Percentiles rank a stretch among this genome's conserved stretches.
These are phyloP conservation scores for Cylindrodendrum hubeiense DNA, from an alignment of 2,329 filamentous ascomycete species.

Conservation along the genomic window DNA sequence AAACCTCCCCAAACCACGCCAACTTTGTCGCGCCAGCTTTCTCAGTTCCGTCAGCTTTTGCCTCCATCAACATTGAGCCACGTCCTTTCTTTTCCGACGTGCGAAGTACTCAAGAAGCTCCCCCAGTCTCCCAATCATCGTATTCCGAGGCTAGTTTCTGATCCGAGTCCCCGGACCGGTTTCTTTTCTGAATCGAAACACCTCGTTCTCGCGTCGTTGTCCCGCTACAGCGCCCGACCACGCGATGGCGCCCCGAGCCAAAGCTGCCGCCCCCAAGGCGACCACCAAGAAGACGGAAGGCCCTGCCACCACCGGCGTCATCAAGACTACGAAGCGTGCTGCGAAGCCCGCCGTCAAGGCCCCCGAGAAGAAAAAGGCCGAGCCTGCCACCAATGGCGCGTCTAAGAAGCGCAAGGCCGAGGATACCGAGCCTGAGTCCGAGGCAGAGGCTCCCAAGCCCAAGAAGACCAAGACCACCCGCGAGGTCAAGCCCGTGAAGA, in stretches of 20 bases:
- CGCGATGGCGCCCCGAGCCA: conserved; percentile 50
- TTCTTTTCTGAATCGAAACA: conserved; percentile 10
- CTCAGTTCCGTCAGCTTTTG: conserved; percentile 17
- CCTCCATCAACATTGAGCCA: conserved; percentile 28
- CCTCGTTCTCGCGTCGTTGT: conserved; percentile 15
- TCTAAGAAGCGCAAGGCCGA: conserved; percentile 47
- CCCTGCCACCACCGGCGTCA: conserved; percentile 32
- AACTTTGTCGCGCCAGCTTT: conserved; percentile 22
- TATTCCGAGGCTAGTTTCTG: background rate
- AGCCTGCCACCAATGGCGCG: conserved; percentile 38
- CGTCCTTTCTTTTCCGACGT: background rate
- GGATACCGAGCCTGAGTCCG: conserved; percentile 44
- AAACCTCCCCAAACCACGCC: conserved; percentile 22
- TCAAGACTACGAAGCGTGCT: conserved; percentile 41
- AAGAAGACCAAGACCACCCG: conserved; percentile 45
- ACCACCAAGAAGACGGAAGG: conserved; percentile 43
- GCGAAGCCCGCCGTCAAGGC: conserved; percentile 34
- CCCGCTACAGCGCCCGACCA: conserved; percentile 22
- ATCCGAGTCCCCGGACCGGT: background rate
- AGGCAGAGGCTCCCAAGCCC: conserved; percentile 43
- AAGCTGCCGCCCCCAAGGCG: conserved; percentile 43
- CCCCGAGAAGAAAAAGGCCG: conserved; percentile 36
- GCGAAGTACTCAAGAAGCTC: background rate
- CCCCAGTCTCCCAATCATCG: background rate
- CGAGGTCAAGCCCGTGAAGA: conserved; percentile 44